A percentile compares a stretch with the other conserved stretches of the same genome.
Evolutionary conservation across 164 flowering plant genomes (phyloP).

Genomic region (Sextonia rubra): DNA sequence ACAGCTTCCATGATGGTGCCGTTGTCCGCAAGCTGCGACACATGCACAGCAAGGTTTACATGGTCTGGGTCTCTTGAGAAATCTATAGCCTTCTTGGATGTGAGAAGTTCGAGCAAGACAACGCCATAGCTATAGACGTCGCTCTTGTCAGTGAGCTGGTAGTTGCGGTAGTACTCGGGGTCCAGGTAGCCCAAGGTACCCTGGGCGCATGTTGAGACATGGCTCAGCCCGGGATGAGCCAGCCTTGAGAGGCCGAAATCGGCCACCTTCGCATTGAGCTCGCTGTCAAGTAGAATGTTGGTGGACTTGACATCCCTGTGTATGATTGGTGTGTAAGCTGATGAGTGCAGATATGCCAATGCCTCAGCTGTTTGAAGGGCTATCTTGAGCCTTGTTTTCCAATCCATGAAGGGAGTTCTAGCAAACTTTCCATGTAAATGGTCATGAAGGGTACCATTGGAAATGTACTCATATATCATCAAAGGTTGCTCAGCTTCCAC

Average conservation of each 20-base stretch:
- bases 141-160: slow-evolving; percentile 63
- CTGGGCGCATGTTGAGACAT: slow-evolving; percentile 65
- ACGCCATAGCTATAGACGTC: slow-evolving; percentile 77
- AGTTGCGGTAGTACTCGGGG: slow-evolving; percentile 62
- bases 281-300: slow-evolving; percentile 57
- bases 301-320: slow-evolving; percentile 71
- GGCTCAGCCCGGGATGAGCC: slow-evolving; percentile 56
- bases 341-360: slow-evolving; percentile 59
- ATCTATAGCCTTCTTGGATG: slow-evolving; percentile 55
- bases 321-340: slow-evolving; percentile 53
- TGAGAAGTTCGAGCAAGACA: slow-evolving; percentile 62
- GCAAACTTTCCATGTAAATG: slow-evolving; percentile 40
- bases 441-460: slow-evolving; percentile 59
- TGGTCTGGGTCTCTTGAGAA: slow-evolving; percentile 48
- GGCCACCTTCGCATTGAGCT: slow-evolving; percentile 53
- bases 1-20: slow-evolving; percentile 41
- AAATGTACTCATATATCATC: slow-evolving; percentile 61
- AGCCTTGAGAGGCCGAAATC: slow-evolving; percentile 69
- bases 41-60: slow-evolving; percentile 46
- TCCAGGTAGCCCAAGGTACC: slow-evolving; percentile 77
- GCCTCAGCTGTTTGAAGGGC: slow-evolving; percentile 65
- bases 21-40: slow-evolving; percentile 22
- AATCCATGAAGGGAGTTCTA: slow-evolving; percentile 24
- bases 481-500: slow-evolving; percentile 56
- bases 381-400: slow-evolving; percentile 46